phyloP scores from a whole-genome alignment of 768 basidiomycete genomes.

The Xerocomellus dryophilus region DNA sequence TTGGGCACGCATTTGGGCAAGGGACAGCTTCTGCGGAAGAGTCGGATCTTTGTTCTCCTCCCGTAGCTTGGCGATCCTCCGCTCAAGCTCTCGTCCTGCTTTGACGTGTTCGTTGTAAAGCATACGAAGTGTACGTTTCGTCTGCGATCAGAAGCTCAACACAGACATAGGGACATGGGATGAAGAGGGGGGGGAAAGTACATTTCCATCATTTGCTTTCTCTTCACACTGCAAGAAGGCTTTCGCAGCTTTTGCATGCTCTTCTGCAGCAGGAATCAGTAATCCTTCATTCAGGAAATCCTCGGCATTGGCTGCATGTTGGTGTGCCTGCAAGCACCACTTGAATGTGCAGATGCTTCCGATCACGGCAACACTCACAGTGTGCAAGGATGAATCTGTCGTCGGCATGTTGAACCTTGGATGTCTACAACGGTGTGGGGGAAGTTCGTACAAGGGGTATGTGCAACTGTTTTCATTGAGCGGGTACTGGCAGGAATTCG shows the following conservation, averaged over 20 bases:
- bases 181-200: conserved; percentile 33
- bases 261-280: conserved; percentile 67
- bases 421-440: not conserved
- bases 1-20: conserved; percentile 23
- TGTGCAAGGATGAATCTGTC: conserved; percentile 50
- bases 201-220: conserved; percentile 69
- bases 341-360: not conserved
- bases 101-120: conserved; percentile 73
- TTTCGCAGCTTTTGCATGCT: conserved; percentile 73
- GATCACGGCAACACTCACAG: conserved; percentile 33
- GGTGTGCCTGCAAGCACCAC: conserved; percentile 59
- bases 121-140: conserved; percentile 73
- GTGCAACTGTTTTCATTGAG: conserved; percentile 4
- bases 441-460: not conserved
- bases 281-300: conserved; percentile 65
- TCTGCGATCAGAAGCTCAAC: conserved; percentile 39
- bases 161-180: not conserved
- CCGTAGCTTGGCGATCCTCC: conserved; percentile 66
- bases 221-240: conserved; percentile 73
- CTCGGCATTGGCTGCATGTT: conserved; percentile 78
- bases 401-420: conserved; percentile 25
- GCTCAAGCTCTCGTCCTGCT: conserved; percentile 65
- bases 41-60: conserved; percentile 77
- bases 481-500: not conserved
- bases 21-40: conserved; percentile 57